Evolutionary conservation across 2,329 filamentous ascomycete species (phyloP).

Genomic region (Diaporthe australafricana): DNA sequence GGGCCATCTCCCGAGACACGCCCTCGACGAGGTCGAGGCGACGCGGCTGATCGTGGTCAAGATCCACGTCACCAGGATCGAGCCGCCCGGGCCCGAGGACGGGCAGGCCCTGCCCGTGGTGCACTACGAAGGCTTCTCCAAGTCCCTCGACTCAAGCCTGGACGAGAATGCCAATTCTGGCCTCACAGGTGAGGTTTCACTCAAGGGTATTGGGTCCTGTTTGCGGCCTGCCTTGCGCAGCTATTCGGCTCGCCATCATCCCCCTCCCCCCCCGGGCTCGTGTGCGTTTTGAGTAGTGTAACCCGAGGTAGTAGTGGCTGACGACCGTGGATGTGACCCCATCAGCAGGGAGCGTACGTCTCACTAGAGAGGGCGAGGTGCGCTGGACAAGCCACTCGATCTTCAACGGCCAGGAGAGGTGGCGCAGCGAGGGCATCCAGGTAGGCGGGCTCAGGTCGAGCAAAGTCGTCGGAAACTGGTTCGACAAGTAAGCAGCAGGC

Average conservation of each 20-base stretch:
- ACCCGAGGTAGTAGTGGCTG: constrained; percentile 18
- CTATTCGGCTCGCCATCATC: background rate
- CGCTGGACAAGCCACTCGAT: constrained; percentile 79
- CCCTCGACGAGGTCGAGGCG: constrained; percentile 73
- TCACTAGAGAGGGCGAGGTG: constrained; percentile 78
- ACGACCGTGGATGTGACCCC: constrained; percentile 7
- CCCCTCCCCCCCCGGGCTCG: background rate
- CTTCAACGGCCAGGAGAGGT: constrained; percentile 73
- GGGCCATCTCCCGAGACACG: constrained; percentile 57
- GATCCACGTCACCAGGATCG: constrained; percentile 70
- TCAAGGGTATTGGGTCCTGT: constrained; percentile 34
- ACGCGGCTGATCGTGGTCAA: constrained; percentile 78
- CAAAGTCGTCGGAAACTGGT: constrained; percentile 81
- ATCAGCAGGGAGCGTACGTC: constrained; percentile 67
- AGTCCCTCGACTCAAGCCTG: constrained; percentile 71
- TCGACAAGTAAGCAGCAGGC: constrained; percentile 69
- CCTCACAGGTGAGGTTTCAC: constrained; percentile 64
- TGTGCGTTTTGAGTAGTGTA: background rate
- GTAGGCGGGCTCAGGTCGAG: constrained; percentile 74
- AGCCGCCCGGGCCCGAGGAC: constrained; percentile 68
- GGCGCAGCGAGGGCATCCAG: constrained; percentile 83
- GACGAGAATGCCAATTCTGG: constrained; percentile 77
- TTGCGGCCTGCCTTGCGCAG: background rate
- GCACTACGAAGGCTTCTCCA: constrained; percentile 73
- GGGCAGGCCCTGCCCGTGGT: constrained; percentile 72